Base-by-base conservation (phyloP, 331 rosid genomes). In the Spiraea crenata region DNA sequence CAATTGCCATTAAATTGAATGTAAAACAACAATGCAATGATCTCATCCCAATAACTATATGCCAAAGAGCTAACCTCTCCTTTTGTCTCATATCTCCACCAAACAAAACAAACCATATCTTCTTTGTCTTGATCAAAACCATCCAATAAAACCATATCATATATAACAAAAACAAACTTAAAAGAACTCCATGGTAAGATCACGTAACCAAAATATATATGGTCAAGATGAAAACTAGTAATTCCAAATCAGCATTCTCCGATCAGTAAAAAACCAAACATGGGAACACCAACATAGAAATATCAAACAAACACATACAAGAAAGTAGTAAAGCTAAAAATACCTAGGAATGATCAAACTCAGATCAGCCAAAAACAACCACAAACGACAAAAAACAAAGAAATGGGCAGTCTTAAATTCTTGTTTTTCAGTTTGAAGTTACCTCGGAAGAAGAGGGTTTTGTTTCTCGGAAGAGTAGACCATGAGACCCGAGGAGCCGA, bases 401-500 rank as follows among this genome's bases (percentile, higher is more conserved):
- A 74, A 35, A 46, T 17, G 72, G 45, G 41, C 45, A 63, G 5
- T 16, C 48, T 4, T 44, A 6, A 37, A 19, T 38, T 45, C 5
- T 11, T 13, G 50, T n/a, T 7, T 7, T 45, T 39, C 20, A 25
- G 31, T 60, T 71, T 73, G 72, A 63, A 40, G 70, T 37, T 56
- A 95, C 99, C 96, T 91, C 25, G 98, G 98, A 34, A 95, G 92
- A 15, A 91, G 77, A 13, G 96, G 96, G 79, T 85, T 91, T 77
- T 95, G 93, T 44, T 46, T 86, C 7, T 87, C 69, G 65, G 75
- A 79, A 59, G 96, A 85, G 70, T 88, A 95, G 3, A 89, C 88
- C 57, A 95, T 3, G 75, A 81, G 55, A 64, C 90, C 96, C 0
- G 90, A 75, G 3, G 98, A 58, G 41, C 88, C 96, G 46, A 95